Conservation (phyloP, 2,329 filamentous ascomycete species). For the Chaetothyriales sp. region DNA sequence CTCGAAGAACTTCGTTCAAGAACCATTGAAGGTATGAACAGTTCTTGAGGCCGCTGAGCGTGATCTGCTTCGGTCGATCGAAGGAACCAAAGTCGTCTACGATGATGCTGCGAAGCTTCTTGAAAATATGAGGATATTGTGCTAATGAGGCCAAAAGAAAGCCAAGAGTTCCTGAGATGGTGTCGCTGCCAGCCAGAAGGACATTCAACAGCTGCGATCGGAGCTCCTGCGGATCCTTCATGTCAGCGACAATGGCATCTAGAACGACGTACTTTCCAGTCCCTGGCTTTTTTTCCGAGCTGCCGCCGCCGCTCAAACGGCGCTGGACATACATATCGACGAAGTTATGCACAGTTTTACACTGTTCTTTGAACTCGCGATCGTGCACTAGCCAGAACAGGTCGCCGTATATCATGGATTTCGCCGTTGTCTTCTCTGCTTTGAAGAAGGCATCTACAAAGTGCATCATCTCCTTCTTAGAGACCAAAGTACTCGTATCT, state of each 20-base stretch:
- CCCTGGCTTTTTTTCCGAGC: neutral
- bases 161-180: constrained; percentile 23
- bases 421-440: constrained; percentile 15
- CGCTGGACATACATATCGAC: constrained; percentile 2
- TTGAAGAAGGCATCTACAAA: constrained; percentile 26
- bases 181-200: constrained; percentile 26
- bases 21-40: constrained; percentile 15
- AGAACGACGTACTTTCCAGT: constrained; percentile 13
- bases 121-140: constrained; percentile 21
- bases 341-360: constrained; percentile 1
- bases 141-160: constrained; percentile 22
- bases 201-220: constrained; percentile 23
- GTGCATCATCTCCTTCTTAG: constrained; percentile 25
- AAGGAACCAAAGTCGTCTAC: constrained; percentile 4
- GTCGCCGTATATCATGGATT: constrained; percentile 19
- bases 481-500: too few relatives aligned
- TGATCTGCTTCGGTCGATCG: constrained; percentile 5
- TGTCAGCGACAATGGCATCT: constrained; percentile 10
- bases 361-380: too few relatives aligned
- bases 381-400: constrained; percentile 15
- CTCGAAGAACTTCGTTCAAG: constrained; percentile 28
- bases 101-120: constrained; percentile 27
- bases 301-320: neutral
- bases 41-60: constrained; percentile 9
- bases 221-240: constrained; percentile 16